phyloP scores from a whole-genome alignment of 371 early-diverging fungal species.

The Lichtheimia ramosa region DNA sequence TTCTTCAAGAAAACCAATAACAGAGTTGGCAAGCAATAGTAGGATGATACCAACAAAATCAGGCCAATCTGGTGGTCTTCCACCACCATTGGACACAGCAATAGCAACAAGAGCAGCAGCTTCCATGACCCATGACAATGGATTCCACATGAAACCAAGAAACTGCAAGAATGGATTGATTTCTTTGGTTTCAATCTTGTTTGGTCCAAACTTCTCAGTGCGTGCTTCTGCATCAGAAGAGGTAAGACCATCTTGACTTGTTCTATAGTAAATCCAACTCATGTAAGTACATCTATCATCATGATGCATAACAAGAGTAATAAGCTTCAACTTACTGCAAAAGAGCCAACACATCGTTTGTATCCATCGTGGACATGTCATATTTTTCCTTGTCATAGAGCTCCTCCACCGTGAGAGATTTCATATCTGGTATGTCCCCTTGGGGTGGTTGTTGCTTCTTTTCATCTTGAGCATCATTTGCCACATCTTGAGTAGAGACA shows the following conservation, averaged over 20 bases:
- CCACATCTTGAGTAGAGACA: background rate
- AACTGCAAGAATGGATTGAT: constrained; percentile 83
- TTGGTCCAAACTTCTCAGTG: constrained; percentile 66
- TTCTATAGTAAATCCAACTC: constrained; percentile 24
- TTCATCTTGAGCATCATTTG: constrained; percentile 1
- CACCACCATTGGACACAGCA: constrained; percentile 69
- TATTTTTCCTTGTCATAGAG: constrained; percentile 82
- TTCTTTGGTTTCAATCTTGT: constrained; percentile 75
- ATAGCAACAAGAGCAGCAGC: constrained; percentile 76
- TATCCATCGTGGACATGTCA: constrained; percentile 79
- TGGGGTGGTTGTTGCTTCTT: background rate
- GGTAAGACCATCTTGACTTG: constrained; percentile 62
- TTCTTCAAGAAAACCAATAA: constrained; percentile 89
- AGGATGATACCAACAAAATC: constrained; percentile 85
- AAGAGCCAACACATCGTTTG: constrained; percentile 69
- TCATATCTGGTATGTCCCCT: constrained; percentile 12
- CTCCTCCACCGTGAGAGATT: constrained; percentile 62
- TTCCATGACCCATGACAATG: constrained; percentile 82
- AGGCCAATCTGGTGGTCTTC: constrained; percentile 74
- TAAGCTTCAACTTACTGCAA: constrained; percentile 54
- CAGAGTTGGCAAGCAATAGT: constrained; percentile 80
- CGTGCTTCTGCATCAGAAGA: constrained; percentile 66
- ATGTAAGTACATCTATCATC: background rate
- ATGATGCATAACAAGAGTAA: background rate
- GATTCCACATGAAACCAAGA: constrained; percentile 86